Base-by-base conservation (phyloP, 2,329 filamentous ascomycete species). In the Fusarium sp. region DNA sequence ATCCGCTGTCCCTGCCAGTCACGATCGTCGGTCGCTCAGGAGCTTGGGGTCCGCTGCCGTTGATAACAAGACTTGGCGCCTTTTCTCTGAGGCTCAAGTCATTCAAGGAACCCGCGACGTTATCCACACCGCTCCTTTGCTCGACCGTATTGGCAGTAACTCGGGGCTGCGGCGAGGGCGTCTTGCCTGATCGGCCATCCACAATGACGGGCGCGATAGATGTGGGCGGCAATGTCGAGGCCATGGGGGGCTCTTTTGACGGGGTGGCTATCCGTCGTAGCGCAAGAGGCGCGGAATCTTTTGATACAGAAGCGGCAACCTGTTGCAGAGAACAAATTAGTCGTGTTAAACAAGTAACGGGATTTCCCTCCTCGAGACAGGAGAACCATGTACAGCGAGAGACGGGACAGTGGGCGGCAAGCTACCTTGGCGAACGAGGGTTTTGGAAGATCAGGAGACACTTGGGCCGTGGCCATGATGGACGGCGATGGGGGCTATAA, bases 351-450 rank as follows among this genome's bases (percentile, higher is more conserved):
- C 45, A 50, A 64, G n/a, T 58, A 58, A 66, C 57, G 52, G 66
- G 41, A 56, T 59, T 54, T 56, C 41, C 33, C 52, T 56, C 41
- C 39, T 57, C 63, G 24, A 60, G 24, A 54, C 43, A 65, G 39
- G 52, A 66, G 59, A 60, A 62, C 60, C 56, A 71, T 71, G 65
- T 50, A 59, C 56, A 64, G 60, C 61, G 63, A 62, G 41, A 45
- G 41, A 45, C 61, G 24, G 31, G 66, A 37, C 33, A 9, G 20
- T 29, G 64, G 62, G 59, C 59, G 45, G 64, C 24, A 56, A 48
- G 57, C 64, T 85, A 94, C 93, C 89, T 94, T 95, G 83, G 93
- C 93, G 86, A 95, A 95, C 50, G 93, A 94, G 77, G 92, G 88
- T 83, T 90, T 91, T 63, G 85, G 84, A 65, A 84, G 74, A 75